phyloP scores from a whole-genome alignment of 768 basidiomycete genomes.

The Serendipita vermifera region DNA sequence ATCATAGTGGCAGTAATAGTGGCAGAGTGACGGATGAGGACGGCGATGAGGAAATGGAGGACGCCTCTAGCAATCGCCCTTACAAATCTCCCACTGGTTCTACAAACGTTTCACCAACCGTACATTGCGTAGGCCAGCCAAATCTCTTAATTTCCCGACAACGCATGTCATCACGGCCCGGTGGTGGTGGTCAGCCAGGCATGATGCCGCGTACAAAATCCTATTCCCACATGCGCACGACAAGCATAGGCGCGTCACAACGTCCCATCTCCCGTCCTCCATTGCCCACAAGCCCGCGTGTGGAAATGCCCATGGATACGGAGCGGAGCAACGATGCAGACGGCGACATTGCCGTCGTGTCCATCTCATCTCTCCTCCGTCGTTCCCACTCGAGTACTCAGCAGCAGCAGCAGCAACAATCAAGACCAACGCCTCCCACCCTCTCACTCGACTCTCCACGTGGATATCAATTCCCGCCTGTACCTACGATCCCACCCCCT shows the following conservation, averaged over 20 bases:
- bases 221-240: background rate
- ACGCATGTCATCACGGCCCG: constrained; percentile 1
- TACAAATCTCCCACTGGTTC: background rate
- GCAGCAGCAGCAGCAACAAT: too few species aligned
- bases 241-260: background rate
- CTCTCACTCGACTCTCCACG: background rate
- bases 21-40: background rate
- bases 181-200: background rate
- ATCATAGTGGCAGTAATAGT: too few species aligned
- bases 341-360: constrained; percentile 7
- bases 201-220: constrained; percentile 8
- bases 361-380: background rate
- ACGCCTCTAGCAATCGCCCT: background rate
- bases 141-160: constrained; percentile 1
- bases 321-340: too few species aligned
- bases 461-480: background rate
- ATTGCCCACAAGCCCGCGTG: too few species aligned
- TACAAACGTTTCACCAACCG: background rate
- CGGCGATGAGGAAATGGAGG: background rate
- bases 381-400: too few species aligned
- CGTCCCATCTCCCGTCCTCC: constrained; percentile 6
- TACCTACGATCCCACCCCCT: background rate
- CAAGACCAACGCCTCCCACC: too few species aligned
- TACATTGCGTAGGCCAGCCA: background rate
- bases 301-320: too few species aligned